These are phyloP conservation scores for Blastocladiella emersonii DNA, from an alignment of 371 early-diverging fungal species.

Conservation along the genomic window DNA sequence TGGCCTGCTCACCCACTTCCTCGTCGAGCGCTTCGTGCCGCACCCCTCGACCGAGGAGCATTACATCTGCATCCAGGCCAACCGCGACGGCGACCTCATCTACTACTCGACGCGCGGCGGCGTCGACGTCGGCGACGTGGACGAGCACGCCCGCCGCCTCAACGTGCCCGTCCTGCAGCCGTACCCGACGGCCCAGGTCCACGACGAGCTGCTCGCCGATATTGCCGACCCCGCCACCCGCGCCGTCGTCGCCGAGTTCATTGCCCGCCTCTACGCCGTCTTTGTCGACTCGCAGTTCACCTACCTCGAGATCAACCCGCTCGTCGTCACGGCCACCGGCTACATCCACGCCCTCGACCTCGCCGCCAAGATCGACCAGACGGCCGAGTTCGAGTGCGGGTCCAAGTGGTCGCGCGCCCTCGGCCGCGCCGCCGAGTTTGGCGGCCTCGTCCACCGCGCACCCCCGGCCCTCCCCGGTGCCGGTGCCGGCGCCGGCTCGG, in stretches of 20 bases:
- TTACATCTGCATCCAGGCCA: constrained; percentile 92
- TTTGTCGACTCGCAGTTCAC: constrained; percentile 93
- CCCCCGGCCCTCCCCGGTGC: constrained; percentile 13
- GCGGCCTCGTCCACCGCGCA: constrained; percentile 27
- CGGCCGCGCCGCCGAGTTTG: constrained; percentile 21
- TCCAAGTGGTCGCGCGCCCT: constrained; percentile 75
- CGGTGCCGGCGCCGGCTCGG: too few relatives aligned
- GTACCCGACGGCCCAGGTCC: constrained; percentile 56
- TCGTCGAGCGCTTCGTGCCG: constrained; percentile 91
- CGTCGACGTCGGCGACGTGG: constrained; percentile 96
- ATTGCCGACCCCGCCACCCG: constrained; percentile 28
- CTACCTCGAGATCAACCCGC: constrained; percentile 96
- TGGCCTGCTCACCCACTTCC: constrained; percentile 81
- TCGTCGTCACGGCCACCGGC: constrained; percentile 67
- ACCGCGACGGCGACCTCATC: constrained; percentile 87
- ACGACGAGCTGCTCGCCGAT: constrained; percentile 37
- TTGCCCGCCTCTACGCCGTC: constrained; percentile 79
- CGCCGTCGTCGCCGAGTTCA: constrained; percentile 68
- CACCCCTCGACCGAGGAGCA: constrained; percentile 84
- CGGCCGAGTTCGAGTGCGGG: constrained; percentile 91
- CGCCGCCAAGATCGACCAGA: constrained; percentile 96
- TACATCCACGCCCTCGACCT: constrained; percentile 85
- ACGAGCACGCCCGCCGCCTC: constrained; percentile 80
- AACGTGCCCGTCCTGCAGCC: constrained; percentile 50
- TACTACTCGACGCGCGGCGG: constrained; percentile 96